Conservation (phyloP, 202 grass and related monocot species). For the Digitaria exilis region DNA sequence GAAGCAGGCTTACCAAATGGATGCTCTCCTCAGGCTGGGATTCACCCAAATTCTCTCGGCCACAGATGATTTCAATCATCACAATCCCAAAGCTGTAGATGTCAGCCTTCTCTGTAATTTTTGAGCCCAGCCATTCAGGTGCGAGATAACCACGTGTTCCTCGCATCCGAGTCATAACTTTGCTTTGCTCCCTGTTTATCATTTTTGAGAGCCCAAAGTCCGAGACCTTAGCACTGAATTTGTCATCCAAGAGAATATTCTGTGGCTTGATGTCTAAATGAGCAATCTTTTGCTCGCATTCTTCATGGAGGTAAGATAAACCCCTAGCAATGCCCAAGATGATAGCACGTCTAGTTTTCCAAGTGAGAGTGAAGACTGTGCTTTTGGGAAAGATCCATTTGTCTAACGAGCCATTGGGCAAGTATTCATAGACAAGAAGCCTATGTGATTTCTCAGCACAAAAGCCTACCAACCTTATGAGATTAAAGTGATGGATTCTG, state of each 20-base stretch:
- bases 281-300: constrained; percentile 15
- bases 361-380: neutral
- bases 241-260: neutral
- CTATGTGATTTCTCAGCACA: constrained; percentile 16
- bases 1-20: constrained; percentile 11
- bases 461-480: constrained; percentile 5
- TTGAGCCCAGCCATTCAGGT: constrained; percentile 13
- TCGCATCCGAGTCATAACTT: constrained; percentile 9
- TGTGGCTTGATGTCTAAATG: constrained; percentile 21
- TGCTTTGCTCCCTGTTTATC: constrained; percentile 3
- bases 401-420: neutral
- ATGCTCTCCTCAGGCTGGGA: neutral
- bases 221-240: constrained; percentile 7
- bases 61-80: neutral
- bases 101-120: constrained; percentile 7
- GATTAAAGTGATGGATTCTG: constrained; percentile 3
- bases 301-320: constrained; percentile 1
- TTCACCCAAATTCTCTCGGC: neutral
- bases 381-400: neutral
- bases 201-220: neutral
- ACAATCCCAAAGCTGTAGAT: constrained; percentile 14
- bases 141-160: neutral
- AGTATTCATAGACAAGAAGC: constrained; percentile 2
- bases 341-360: constrained; percentile 3
- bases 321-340: neutral